Conservation (phyloP, 805 yeast genomes). For the Candida chilensis region DNA sequence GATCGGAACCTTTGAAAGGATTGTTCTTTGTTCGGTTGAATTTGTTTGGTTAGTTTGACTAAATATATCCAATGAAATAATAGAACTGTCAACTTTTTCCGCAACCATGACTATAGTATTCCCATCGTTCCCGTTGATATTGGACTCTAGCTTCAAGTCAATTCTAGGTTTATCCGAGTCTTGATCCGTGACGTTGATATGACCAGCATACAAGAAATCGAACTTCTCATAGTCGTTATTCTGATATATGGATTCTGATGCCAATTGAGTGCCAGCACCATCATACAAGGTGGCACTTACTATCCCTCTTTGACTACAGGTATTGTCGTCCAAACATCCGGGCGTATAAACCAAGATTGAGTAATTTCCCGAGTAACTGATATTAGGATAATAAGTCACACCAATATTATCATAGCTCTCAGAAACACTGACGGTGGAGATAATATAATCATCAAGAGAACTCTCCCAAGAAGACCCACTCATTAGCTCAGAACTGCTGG, state of each 20-base stretch:
- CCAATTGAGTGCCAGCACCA: conserved; percentile 28
- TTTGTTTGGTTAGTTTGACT: conserved; percentile 15
- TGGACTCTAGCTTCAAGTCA: conserved; percentile 24
- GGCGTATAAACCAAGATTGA: conserved; percentile 73
- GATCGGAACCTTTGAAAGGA: conserved; percentile 30
- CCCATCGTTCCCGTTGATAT: conserved; percentile 12
- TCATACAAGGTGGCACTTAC: conserved; percentile 67
- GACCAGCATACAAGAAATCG: conserved; percentile 69
- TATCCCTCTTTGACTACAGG: conserved; percentile 66
- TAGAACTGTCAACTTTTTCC: conserved; percentile 51
- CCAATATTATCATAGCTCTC: conserved; percentile 18
- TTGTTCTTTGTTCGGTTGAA: conserved; percentile 14
- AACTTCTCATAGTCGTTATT: conserved; percentile 75
- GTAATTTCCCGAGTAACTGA: conserved; percentile 68
- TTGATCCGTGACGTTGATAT: conserved; percentile 34
- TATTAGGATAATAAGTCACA: conserved; percentile 55
- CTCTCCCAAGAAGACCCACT: conserved; percentile 9
- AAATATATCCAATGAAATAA: too few species aligned
- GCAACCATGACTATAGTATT: conserved; percentile 55
- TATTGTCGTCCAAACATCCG: conserved; percentile 63
- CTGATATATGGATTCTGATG: conserved; percentile 53
- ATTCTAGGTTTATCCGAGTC: conserved; percentile 30
- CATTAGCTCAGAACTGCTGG: conserved; percentile 9
- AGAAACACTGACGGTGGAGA: conserved; percentile 12
- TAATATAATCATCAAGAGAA: conserved; percentile 8